Evolutionary conservation across 2,329 filamentous ascomycete species (phyloP).

Genomic region (Hypoxylon sp.): DNA sequence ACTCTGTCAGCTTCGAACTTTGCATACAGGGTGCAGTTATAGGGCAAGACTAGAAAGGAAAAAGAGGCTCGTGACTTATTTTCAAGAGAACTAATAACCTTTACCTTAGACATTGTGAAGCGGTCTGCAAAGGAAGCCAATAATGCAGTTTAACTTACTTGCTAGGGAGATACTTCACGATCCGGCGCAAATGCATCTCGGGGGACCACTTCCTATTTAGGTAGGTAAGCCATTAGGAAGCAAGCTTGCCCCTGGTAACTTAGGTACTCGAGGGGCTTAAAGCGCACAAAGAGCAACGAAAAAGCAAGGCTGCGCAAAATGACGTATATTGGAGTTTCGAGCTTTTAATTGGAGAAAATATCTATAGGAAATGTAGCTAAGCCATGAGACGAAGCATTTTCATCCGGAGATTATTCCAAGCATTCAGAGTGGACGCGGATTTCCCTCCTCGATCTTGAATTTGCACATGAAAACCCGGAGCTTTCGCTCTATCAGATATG

Average conservation of each 20-base stretch:
- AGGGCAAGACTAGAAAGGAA: conserved; percentile 19
- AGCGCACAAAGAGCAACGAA: not conserved
- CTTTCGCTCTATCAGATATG: conserved; percentile 29
- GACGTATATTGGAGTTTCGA: conserved; percentile 26
- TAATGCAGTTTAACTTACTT: conserved; percentile 8
- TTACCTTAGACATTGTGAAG: conserved; percentile 16
- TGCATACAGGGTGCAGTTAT: conserved; percentile 7
- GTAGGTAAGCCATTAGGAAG: conserved; percentile 25
- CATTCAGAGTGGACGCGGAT: conserved; percentile 14
- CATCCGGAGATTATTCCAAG: conserved; percentile 21
- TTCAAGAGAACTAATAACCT: conserved; percentile 11
- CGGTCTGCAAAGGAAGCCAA: conserved; percentile 32
- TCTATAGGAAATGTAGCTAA: conserved; percentile 5
- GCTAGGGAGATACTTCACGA: conserved; percentile 28
- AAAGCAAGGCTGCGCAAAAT: conserved; percentile 17
- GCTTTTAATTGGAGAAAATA: conserved; percentile 13
- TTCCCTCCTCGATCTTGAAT: conserved; percentile 10
- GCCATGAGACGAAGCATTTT: conserved; percentile 1
- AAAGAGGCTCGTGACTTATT: conserved; percentile 37
- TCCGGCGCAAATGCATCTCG: conserved; percentile 27
- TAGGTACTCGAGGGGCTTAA: conserved; percentile 11
- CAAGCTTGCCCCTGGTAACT: conserved; percentile 7
- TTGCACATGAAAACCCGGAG: conserved; percentile 23
- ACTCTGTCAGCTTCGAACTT: conserved; percentile 27
- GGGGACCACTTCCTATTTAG: conserved; percentile 34